Evolutionary conservation across 192 early-diverging fungal species (phyloP).

Genomic region (Pilaira anomala): DNA sequence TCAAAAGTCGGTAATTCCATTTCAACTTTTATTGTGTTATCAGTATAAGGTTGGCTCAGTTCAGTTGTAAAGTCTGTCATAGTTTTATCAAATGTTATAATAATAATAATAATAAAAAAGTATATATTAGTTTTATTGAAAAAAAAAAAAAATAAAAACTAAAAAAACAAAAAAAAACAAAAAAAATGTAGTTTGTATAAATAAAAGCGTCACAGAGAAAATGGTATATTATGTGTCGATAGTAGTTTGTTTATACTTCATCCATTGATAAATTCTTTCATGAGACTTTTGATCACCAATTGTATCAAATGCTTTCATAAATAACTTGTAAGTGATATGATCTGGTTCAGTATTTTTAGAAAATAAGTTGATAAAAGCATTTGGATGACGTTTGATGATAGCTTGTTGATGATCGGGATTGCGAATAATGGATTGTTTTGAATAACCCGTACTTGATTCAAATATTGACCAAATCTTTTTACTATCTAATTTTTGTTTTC

Average conservation of each 20-base stretch:
- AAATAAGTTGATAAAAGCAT: conserved; percentile 4
- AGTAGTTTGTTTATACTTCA: not conserved
- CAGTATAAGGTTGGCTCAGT: too few species aligned
- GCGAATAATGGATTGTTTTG: not conserved
- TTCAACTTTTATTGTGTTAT: too few species aligned
- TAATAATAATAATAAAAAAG: too few species aligned
- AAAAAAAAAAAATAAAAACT: too few species aligned
- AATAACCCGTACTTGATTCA: conserved; percentile 16
- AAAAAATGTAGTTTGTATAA: too few species aligned
- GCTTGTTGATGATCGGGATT: not conserved
- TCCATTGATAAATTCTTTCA: conserved; percentile 2
- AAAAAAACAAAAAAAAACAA: too few species aligned
- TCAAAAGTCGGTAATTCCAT: too few species aligned
- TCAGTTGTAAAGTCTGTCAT: too few species aligned
- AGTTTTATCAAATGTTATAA: too few species aligned
- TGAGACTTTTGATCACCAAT: conserved; percentile 8
- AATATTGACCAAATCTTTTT: conserved; percentile 13
- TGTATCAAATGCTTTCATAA: conserved; percentile 15
- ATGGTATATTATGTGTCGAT: not conserved
- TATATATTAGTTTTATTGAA: too few species aligned
- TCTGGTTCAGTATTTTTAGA: conserved; percentile 2
- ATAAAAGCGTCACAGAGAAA: not conserved
- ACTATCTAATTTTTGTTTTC: not conserved
- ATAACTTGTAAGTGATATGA: conserved; percentile 7
- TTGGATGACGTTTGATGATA: not conserved